Percentiles rank a stretch among this genome's conserved stretches.
Evolutionary conservation across 2,329 filamentous ascomycete genomes (phyloP).

Genomic region (Apiospora pterosperma): DNA sequence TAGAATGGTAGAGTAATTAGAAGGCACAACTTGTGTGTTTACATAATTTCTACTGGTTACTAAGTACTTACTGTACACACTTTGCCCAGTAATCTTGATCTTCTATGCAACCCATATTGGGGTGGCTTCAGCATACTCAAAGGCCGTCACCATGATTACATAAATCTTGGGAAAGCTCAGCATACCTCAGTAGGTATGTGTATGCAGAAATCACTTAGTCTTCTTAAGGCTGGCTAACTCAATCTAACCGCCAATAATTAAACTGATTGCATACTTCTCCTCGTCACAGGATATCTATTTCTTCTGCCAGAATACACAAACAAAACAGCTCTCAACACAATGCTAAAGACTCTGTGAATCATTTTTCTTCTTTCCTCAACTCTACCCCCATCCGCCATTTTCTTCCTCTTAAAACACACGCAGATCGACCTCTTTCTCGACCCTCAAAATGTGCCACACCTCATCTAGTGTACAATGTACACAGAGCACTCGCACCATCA

Average conservation of each 20-base stretch:
- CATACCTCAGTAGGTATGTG: neutral
- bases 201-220: neutral
- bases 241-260: neutral
- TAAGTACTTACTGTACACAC: neutral
- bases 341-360: conserved; percentile 3
- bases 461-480: neutral
- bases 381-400: neutral
- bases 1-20: neutral
- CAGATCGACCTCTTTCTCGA: neutral
- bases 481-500: neutral
- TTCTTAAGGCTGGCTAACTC: neutral
- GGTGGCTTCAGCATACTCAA: neutral
- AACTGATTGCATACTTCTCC: neutral
- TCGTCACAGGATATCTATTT: neutral
- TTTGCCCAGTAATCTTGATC: too few relatives aligned
- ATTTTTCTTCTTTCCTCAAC: neutral
- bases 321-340: conserved; percentile 3
- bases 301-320: neutral
- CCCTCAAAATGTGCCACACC: neutral
- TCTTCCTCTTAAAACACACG: neutral
- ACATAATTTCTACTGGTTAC: neutral
- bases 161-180: neutral
- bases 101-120: neutral
- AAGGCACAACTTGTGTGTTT: neutral
- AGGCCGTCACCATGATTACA: neutral